These are phyloP conservation scores for Pontederia paniculata DNA, from an alignment of 176 grass and related monocot species.

Conservation along the genomic window DNA sequence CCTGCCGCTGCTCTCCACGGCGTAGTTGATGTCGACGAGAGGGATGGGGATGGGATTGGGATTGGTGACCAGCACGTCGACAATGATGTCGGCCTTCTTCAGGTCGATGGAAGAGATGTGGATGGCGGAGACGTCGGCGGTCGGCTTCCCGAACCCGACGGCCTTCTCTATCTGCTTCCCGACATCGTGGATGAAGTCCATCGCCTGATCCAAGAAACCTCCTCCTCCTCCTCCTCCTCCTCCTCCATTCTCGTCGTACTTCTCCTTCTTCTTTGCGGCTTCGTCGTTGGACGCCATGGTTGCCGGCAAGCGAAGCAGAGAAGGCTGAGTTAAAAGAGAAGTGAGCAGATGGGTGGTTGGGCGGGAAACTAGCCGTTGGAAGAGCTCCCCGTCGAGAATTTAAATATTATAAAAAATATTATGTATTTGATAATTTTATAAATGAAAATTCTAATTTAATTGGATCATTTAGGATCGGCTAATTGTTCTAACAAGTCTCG, in stretches of 20 bases:
- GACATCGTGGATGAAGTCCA: slow-evolving; percentile 96
- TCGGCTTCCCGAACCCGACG: slow-evolving; percentile 85
- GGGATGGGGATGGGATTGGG: slow-evolving; percentile 95
- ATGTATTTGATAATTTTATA: too few relatives aligned
- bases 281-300: too few relatives aligned
- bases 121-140: slow-evolving; percentile 60
- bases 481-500: too few relatives aligned
- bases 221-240: slow-evolving; percentile 12
- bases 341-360: too few relatives aligned
- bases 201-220: slow-evolving; percentile 75
- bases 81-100: slow-evolving; percentile 65
- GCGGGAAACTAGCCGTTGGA: too few relatives aligned
- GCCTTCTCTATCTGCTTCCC: slow-evolving; percentile 85
- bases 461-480: too few relatives aligned
- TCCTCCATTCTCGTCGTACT: slow-evolving; percentile 6
- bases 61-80: slow-evolving; percentile 86
- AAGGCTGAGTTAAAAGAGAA: too few relatives aligned
- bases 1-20: slow-evolving; percentile 83
- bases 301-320: too few relatives aligned
- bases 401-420: too few relatives aligned
- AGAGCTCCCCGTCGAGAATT: too few relatives aligned
- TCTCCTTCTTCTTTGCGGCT: background rate
- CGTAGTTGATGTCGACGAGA: slow-evolving; percentile 91
- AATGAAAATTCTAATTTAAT: too few relatives aligned
- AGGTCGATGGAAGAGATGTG: slow-evolving; percentile 80